Conservation (phyloP, 257 asterid genomes). For the Craterostigma plantagineum region DNA sequence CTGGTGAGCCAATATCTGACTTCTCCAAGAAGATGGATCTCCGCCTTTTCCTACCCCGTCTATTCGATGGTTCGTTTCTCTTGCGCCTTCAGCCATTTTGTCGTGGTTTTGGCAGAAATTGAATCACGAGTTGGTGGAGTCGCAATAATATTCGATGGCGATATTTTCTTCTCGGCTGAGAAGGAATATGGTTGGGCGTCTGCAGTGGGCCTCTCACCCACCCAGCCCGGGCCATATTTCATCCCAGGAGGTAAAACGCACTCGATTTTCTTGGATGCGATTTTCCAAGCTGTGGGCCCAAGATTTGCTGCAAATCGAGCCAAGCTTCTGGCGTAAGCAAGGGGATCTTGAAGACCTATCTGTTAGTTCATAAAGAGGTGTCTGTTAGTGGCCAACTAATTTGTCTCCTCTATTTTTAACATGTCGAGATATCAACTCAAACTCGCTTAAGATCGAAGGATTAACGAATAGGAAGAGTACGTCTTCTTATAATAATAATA, state of each 20-base stretch:
- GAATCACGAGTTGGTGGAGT: conserved; percentile 20
- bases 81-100: conserved; percentile 32
- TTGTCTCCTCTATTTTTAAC: no score
- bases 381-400: not conserved
- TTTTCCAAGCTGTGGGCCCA: conserved; percentile 81
- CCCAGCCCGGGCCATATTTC: conserved; percentile 96
- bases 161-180: conserved; percentile 25
- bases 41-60: conserved; percentile 25
- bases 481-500: no score
- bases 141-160: no score
- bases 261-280: conserved; percentile 61
- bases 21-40: conserved; percentile 17
- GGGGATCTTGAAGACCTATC: conserved; percentile 88
- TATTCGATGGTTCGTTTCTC: conserved; percentile 34
- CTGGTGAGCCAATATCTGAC: conserved; percentile 21
- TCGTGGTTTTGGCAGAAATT: conserved; percentile 17
- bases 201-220: conserved; percentile 34
- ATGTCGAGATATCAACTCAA: no score
- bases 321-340: conserved; percentile 77
- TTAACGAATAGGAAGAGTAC: not conserved
- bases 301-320: conserved; percentile 74
- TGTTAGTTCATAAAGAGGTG: conserved; percentile 12
- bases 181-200: conserved; percentile 20
- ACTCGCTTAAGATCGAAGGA: no score
- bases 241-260: conserved; percentile 53